Evolutionary conservation across 768 basidiomycete genomes (phyloP).

Genomic region (Pleurotus citrinopileatus): DNA sequence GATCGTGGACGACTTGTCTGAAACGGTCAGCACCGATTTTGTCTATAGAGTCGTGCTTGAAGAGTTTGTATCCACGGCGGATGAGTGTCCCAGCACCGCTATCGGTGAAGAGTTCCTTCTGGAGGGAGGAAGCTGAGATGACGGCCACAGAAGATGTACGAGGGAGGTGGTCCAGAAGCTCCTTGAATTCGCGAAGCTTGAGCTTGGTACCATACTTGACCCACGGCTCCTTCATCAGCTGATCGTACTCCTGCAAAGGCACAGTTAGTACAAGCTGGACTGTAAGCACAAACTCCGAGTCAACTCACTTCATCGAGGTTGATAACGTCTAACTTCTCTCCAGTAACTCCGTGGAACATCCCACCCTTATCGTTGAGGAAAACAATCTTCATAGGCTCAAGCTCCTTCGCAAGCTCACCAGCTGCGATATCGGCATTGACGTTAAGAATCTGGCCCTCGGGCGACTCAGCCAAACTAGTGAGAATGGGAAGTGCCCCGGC

Average conservation of each 20-base stretch:
- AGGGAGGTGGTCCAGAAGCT: slow-evolving; percentile 95
- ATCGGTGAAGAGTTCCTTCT: slow-evolving; percentile 99
- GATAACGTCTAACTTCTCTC: slow-evolving; percentile 93
- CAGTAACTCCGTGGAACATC: slow-evolving; percentile 94
- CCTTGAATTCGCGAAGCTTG: slow-evolving; percentile 98
- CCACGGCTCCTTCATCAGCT: slow-evolving; percentile 97
- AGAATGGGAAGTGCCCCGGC: slow-evolving; percentile 96
- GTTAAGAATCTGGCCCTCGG: slow-evolving; percentile 97
- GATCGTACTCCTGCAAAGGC: slow-evolving; percentile 78
- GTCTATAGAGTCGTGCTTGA: slow-evolving; percentile 82
- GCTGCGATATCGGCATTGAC: slow-evolving; percentile 99
- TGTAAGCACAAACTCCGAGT: not conserved
- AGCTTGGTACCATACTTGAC: slow-evolving; percentile 99
- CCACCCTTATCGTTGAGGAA: slow-evolving; percentile 99
- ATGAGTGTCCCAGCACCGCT: slow-evolving; percentile 97
- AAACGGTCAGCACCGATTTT: slow-evolving; percentile 90
- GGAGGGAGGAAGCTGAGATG: slow-evolving; percentile 88
- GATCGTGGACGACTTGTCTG: slow-evolving; percentile 92
- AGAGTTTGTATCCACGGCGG: slow-evolving; percentile 96
- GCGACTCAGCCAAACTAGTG: slow-evolving; percentile 90
- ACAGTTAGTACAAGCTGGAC: not conserved
- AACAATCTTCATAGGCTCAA: slow-evolving; percentile 98
- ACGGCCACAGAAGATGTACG: slow-evolving; percentile 98
- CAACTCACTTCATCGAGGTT: slow-evolving; percentile 87
- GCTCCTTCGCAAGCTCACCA: slow-evolving; percentile 94